Evolutionary conservation across 768 basidiomycete species (phyloP), one percentile per base, ranked within the genome.

Genomic region (Cyclocybe aegerita): DNA sequence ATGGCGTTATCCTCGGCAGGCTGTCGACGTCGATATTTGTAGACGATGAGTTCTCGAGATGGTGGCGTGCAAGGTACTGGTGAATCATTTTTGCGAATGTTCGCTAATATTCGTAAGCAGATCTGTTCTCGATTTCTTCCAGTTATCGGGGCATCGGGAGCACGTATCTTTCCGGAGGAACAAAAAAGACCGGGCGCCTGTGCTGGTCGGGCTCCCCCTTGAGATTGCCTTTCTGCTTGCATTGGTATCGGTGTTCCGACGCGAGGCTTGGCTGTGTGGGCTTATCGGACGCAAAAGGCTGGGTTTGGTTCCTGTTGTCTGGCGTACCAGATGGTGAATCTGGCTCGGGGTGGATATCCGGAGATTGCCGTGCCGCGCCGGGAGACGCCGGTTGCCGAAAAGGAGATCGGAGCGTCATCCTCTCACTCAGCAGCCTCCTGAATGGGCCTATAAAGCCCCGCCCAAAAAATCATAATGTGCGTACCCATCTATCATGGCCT

Each of bases 401-500:
- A 30, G 48, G 59, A 50, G 59, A 65, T 66, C 59, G 58, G 59
- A 46, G 47, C 55, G 49, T 62, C 64, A 60, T 56, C 54, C 48
- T 54, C 58, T 56, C 49, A 47, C 52, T 53, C 46, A 48, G 34
- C 48, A 56, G 40, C 49, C 50, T 52, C 14, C 36, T 11, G 14
- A 37, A 15, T 46, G 58, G 61, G 63, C 58, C 62, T 71, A 71
- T 73, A 71, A 74, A 72, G 67, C 62, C 55, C 56, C 56, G 62
- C 58, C 43, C 47, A 57, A 62, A 56, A 67, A 59, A 62, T 58
- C 62, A 55, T 57, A 64, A 42, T 56, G 61, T 67, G 48, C 17
- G 42, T 52, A 54, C 55, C 59, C 58, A 50, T 63, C 64, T 52
- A 46, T 66, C 62, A 72, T 74, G 72, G 64, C 65, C 61, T 59